phyloP scores from a whole-genome alignment of 495 filamentous ascomycete genomes.

The Daldinia decipiens region DNA sequence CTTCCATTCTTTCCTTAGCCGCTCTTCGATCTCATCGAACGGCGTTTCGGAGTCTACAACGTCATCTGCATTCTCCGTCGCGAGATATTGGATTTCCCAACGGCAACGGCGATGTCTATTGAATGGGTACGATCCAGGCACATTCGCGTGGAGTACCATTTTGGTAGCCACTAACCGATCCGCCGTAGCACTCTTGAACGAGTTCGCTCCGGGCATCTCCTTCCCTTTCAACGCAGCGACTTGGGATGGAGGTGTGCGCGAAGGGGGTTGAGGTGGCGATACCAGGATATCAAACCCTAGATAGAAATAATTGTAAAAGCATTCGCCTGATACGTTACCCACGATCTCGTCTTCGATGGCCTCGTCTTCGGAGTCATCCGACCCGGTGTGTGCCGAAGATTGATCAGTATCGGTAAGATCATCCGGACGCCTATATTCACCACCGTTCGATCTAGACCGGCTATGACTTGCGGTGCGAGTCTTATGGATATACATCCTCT shows the following conservation, averaged over 20 bases:
- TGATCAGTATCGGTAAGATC: conserved; percentile 83
- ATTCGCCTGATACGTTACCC: conserved; percentile 70
- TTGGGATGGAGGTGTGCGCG: conserved; percentile 69
- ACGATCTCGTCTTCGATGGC: conserved; percentile 60
- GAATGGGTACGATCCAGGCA: conserved; percentile 95
- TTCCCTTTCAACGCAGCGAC: conserved; percentile 25
- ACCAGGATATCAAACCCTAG: conserved; percentile 95
- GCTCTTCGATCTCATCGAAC: conserved; percentile 73
- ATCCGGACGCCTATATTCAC: conserved; percentile 61
- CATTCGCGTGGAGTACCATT: conserved; percentile 88
- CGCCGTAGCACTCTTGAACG: conserved; percentile 52
- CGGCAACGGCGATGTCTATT: conserved; percentile 91
- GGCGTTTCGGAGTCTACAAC: conserved; percentile 77
- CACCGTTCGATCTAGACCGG: conserved; percentile 59
- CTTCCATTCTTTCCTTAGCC: conserved; percentile 78
- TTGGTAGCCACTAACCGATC: conserved; percentile 85
- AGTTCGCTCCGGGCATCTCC: conserved; percentile 39
- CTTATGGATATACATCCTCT: conserved; percentile 88
- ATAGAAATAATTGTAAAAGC: conserved; percentile 96
- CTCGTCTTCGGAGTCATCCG: conserved; percentile 80
- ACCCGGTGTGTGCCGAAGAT: conserved; percentile 78
- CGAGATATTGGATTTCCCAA: conserved; percentile 78
- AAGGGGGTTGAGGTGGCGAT: conserved; percentile 74
- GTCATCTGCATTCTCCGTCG: conserved; percentile 37
- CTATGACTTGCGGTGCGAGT: conserved; percentile 59